Conservation (phyloP, 179 eudicot species). For the Pouteria campechiana region DNA sequence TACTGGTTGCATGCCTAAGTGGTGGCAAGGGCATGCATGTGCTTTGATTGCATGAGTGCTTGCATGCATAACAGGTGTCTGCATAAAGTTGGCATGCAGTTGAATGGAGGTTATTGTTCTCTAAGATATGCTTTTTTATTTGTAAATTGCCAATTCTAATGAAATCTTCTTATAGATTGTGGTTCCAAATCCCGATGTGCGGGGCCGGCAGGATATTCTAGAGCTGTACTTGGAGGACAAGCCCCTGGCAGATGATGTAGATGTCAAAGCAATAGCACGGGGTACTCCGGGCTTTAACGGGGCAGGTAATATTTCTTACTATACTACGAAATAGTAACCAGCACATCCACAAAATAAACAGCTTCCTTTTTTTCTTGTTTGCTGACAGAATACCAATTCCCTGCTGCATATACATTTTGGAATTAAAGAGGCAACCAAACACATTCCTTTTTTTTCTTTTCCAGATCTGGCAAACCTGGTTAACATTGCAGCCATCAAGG, state of each 20-base stretch:
- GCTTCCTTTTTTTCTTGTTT: not conserved
- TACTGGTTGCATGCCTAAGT: no score
- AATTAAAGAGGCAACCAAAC: no score
- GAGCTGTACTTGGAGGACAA: slow-evolving; percentile 84
- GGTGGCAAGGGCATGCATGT: no score
- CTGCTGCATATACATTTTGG: no score
- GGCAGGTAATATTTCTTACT: slow-evolving; percentile 54
- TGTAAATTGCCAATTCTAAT: not conserved
- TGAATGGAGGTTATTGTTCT: no score
- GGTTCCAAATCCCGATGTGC: slow-evolving; percentile 90
- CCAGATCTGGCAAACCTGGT: slow-evolving; percentile 94
- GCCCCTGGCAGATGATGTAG: slow-evolving; percentile 77
- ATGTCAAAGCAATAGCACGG: slow-evolving; percentile 81
- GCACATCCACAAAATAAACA: no score
- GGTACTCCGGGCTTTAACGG: slow-evolving; percentile 99
- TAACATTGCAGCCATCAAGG: slow-evolving; percentile 94
- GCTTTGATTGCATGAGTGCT: no score
- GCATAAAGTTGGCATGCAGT: no score
- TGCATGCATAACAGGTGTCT: no score
- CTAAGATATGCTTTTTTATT: no score
- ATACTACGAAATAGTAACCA: no score
- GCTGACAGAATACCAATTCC: not conserved
- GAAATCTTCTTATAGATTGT: slow-evolving; percentile 48
- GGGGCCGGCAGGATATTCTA: slow-evolving; percentile 91
- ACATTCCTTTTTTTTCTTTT: no score